Evolutionary conservation across 371 early-diverging fungal genomes (phyloP).

Genomic region (Globomyces sp.): DNA sequence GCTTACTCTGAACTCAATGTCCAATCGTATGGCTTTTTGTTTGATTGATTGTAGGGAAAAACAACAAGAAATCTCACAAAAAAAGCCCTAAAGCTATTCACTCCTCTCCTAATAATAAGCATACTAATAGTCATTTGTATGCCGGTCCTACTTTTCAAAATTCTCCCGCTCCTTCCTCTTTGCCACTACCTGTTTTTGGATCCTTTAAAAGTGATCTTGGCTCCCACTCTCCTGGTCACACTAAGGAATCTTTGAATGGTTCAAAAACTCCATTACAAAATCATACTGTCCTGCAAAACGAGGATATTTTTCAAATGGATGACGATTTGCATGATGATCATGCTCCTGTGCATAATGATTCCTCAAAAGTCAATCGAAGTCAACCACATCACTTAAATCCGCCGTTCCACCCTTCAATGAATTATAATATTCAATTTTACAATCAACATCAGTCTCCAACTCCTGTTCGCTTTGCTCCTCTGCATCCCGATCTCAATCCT

Average conservation of each 20-base stretch:
- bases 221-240: background rate
- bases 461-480: background rate
- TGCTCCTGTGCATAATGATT: background rate
- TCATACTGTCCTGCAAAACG: no score
- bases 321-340: background rate
- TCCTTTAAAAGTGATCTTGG: conserved; percentile 1
- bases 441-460: conserved; percentile 4
- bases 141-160: conserved; percentile 81
- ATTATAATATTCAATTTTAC: background rate
- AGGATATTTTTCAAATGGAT: no score
- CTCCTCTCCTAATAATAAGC: no score
- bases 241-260: background rate
- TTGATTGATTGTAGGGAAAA: no score
- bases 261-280: background rate
- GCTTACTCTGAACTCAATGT: no score
- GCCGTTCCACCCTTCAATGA: background rate
- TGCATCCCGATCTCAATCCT: background rate
- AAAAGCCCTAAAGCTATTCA: no score
- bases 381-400: background rate
- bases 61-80: no score
- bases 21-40: no score
- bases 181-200: conserved; percentile 73
- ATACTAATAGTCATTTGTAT: conserved; percentile 38
- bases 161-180: conserved; percentile 69
- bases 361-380: background rate